These are phyloP conservation scores for Cladophialophora chaetospira DNA, from an alignment of 2,329 filamentous ascomycete genomes.

Conservation along the genomic window DNA sequence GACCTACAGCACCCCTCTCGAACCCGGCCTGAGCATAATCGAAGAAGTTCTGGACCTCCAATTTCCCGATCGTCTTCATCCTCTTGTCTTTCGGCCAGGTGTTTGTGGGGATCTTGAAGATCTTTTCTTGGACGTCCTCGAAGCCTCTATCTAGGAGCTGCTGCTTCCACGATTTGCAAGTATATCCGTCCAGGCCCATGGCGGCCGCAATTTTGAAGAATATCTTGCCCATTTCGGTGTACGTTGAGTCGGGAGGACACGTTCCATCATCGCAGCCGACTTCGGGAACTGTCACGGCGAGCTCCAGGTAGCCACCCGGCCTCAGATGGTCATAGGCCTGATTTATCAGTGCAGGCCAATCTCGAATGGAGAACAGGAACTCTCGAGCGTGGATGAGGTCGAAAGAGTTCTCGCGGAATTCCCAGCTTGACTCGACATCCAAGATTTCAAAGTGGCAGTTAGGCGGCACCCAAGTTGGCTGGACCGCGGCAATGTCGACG, in stretches of 20 bases:
- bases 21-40: slow-evolving; percentile 26
- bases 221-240: slow-evolving; percentile 32
- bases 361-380: slow-evolving; percentile 42
- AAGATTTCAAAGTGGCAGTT: slow-evolving; percentile 39
- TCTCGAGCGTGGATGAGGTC: slow-evolving; percentile 35
- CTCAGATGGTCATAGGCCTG: slow-evolving; percentile 24
- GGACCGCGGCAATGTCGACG: slow-evolving; percentile 31
- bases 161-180: slow-evolving; percentile 31
- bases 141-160: slow-evolving; percentile 31
- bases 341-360: slow-evolving; percentile 40
- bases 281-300: slow-evolving; percentile 31
- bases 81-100: slow-evolving; percentile 36
- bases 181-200: slow-evolving; percentile 14
- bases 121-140: slow-evolving; percentile 33
- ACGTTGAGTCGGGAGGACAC: slow-evolving; percentile 23
- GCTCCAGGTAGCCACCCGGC: slow-evolving; percentile 43
- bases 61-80: slow-evolving; percentile 43
- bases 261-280: slow-evolving; percentile 18
- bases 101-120: slow-evolving; percentile 35
- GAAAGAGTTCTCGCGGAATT: slow-evolving; percentile 37
- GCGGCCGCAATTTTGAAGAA: slow-evolving; percentile 21
- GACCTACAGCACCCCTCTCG: slow-evolving; percentile 31
- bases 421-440: slow-evolving; percentile 33
- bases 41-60: slow-evolving; percentile 35
- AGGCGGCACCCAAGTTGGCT: slow-evolving; percentile 30